These are phyloP conservation scores for Paramecium caudatum DNA, from an alignment of 73 alveolate genomes.

Conservation along the genomic window DNA sequence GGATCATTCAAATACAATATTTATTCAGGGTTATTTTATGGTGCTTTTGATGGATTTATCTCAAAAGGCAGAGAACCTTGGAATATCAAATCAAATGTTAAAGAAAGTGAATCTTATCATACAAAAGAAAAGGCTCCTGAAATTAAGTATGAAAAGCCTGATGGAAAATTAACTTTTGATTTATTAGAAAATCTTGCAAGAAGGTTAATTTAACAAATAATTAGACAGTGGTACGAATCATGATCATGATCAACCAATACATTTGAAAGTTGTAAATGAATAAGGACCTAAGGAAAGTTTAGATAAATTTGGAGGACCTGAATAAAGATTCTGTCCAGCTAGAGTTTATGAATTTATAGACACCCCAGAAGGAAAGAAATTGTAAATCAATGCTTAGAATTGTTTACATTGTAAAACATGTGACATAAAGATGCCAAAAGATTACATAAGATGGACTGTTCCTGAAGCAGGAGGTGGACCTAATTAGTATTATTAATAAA, in stretches of 20 bases:
- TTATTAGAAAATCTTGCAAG: conserved; percentile 90
- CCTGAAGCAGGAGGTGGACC: conserved; percentile 99
- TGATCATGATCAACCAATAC: conserved; percentile 97
- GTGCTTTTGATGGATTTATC: conserved; percentile 74
- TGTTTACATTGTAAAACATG: conserved; percentile 98
- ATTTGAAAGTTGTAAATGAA: conserved; percentile 88
- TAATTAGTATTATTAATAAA: conserved; percentile 77
- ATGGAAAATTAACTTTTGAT: conserved; percentile 93
- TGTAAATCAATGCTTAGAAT: conserved; percentile 93
- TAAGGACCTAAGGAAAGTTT: conserved; percentile 71
- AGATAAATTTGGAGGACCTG: conserved; percentile 91
- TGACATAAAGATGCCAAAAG: conserved; percentile 88
- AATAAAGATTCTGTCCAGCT: conserved; percentile 97
- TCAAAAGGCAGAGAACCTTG: conserved; percentile 92
- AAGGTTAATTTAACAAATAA: conserved; percentile 5
- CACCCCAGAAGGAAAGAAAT: conserved; percentile 77
- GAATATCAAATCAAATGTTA: conserved; percentile 76
- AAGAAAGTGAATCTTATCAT: conserved; percentile 79
- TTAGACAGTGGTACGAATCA: conserved; percentile 93
- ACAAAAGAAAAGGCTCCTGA: conserved; percentile 80
- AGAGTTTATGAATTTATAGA: conserved; percentile 93
- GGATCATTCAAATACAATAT: conserved; percentile 81
- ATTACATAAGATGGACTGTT: conserved; percentile 95
- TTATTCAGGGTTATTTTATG: conserved; percentile 85
- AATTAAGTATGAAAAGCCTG: conserved; percentile 96